phyloP scores from a whole-genome alignment of 805 yeast species.

The Sugiyamaella smithiae region DNA sequence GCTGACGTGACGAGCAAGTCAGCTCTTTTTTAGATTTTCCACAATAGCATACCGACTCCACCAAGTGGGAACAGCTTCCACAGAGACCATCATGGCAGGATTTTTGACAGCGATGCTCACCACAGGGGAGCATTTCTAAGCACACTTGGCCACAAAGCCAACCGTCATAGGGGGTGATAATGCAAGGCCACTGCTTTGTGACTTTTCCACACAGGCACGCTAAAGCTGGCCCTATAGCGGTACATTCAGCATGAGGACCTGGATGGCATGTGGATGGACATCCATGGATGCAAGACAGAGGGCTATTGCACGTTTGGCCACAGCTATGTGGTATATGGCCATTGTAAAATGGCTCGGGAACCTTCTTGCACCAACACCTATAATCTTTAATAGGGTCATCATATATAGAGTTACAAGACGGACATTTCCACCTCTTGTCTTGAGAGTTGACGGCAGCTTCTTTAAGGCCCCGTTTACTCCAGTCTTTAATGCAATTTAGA shows the following conservation, averaged over 20 bases:
- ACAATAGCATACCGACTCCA: constrained; percentile 67
- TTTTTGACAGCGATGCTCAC: constrained; percentile 59
- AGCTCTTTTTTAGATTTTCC: constrained; percentile 45
- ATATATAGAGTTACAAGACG: constrained; percentile 61
- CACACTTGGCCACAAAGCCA: constrained; percentile 69
- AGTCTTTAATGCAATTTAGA: constrained; percentile 74
- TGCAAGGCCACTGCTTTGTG: constrained; percentile 66
- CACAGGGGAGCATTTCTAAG: constrained; percentile 63
- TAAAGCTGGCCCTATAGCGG: constrained; percentile 70
- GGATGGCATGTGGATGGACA: constrained; percentile 82
- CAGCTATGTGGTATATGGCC: constrained; percentile 77
- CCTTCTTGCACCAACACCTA: constrained; percentile 89
- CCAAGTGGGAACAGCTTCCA: constrained; percentile 59
- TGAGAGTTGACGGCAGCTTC: constrained; percentile 9
- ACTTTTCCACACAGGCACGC: constrained; percentile 73
- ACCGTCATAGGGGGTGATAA: constrained; percentile 65
- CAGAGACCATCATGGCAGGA: constrained; percentile 81
- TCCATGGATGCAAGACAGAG: constrained; percentile 58
- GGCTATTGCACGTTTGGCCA: constrained; percentile 73
- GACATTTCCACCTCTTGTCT: constrained; percentile 67
- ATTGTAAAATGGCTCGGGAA: constrained; percentile 52
- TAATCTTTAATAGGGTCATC: constrained; percentile 51
- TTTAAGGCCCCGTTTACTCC: constrained; percentile 68
- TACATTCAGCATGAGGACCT: constrained; percentile 81
- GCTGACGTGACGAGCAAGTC: constrained; percentile 21